These are phyloP conservation scores for Stellera chamaejasme DNA, from an alignment of 345 rosid species.

Conservation along the genomic window DNA sequence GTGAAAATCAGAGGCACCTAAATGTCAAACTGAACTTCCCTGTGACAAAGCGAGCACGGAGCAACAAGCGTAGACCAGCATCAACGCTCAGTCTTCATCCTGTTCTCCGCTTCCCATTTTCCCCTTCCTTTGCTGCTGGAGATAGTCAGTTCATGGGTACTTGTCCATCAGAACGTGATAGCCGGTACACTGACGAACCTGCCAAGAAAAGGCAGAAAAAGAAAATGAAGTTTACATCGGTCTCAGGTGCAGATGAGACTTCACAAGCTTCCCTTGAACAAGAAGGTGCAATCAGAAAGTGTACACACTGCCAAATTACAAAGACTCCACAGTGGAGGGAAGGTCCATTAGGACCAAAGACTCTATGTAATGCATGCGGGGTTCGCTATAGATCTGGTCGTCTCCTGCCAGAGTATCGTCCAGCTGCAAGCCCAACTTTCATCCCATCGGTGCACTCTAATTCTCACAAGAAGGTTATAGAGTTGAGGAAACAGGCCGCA, in stretches of 20 bases:
- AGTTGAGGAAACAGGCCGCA: conserved; percentile 48
- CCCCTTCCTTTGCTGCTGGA: conserved; percentile 8
- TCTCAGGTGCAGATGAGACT: conserved; percentile 21
- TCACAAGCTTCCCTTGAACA: conserved; percentile 14
- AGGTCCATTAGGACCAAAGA: conserved; percentile 75
- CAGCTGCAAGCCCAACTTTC: conserved; percentile 73
- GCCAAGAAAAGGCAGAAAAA: conserved; percentile 32
- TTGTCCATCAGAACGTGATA: conserved; percentile 26
- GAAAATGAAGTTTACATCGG: conserved; percentile 18
- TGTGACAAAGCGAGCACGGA: conserved; percentile 49
- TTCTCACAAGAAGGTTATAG: conserved; percentile 61
- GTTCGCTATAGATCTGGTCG: conserved; percentile 77
- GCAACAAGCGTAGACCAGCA: conserved; percentile 43
- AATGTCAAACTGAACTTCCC: conserved; percentile 23
- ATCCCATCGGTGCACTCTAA: conserved; percentile 54
- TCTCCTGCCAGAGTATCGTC: conserved; percentile 73
- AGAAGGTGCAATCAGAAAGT: conserved; percentile 29
- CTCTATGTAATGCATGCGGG: conserved; percentile 83
- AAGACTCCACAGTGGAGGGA: conserved; percentile 89
- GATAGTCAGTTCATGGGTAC: conserved; percentile 9
- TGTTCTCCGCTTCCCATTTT: conserved; percentile 12
- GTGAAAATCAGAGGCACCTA: conserved; percentile 25
- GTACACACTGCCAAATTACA: conserved; percentile 63
- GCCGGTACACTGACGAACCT: conserved; percentile 14
- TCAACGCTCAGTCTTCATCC: conserved; percentile 12